Percentiles rank a stretch among this genome's conserved stretches.
Conservation (phyloP, 495 filamentous ascomycete species). For the Astrocystis sublimbata region DNA sequence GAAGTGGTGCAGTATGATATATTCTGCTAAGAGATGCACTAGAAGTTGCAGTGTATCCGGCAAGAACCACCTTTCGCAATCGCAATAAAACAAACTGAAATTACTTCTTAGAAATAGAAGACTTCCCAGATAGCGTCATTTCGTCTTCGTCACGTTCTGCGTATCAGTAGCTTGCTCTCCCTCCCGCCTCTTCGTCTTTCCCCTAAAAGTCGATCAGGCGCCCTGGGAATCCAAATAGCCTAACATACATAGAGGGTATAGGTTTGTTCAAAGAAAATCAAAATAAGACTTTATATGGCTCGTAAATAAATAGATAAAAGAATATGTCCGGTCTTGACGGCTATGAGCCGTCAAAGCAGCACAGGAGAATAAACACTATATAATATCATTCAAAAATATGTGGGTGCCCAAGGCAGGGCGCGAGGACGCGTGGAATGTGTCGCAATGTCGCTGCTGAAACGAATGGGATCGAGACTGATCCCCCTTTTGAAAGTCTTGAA, state of each 20-base stretch:
- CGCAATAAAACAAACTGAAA: background rate
- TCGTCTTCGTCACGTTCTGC: slow-evolving; percentile 13
- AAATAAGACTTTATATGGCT: slow-evolving; percentile 11
- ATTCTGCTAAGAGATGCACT: background rate
- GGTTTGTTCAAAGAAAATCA: slow-evolving; percentile 20
- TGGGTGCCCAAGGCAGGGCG: background rate
- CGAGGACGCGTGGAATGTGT: background rate
- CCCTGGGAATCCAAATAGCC: slow-evolving; percentile 2
- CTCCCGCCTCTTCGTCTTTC: no score
- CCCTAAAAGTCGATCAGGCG: background rate
- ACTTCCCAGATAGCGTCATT: slow-evolving; percentile 10
- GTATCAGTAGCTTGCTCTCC: slow-evolving; percentile 2
- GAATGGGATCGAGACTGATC: background rate
- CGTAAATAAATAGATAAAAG: slow-evolving; percentile 5
- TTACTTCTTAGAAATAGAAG: background rate
- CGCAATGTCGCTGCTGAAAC: slow-evolving; percentile 8
- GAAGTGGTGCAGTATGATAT: background rate
- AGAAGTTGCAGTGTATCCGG: background rate
- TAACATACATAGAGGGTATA: slow-evolving; percentile 20
- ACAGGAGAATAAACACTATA: slow-evolving; percentile 16
- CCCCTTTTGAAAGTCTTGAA: background rate
- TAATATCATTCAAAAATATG: slow-evolving; percentile 13
- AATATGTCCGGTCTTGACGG: background rate
- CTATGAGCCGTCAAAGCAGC: background rate
- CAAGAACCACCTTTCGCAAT: background rate